Evolutionary conservation across 192 early-diverging fungal genomes (phyloP).

Genomic region (Entomortierella chlamydospora): DNA sequence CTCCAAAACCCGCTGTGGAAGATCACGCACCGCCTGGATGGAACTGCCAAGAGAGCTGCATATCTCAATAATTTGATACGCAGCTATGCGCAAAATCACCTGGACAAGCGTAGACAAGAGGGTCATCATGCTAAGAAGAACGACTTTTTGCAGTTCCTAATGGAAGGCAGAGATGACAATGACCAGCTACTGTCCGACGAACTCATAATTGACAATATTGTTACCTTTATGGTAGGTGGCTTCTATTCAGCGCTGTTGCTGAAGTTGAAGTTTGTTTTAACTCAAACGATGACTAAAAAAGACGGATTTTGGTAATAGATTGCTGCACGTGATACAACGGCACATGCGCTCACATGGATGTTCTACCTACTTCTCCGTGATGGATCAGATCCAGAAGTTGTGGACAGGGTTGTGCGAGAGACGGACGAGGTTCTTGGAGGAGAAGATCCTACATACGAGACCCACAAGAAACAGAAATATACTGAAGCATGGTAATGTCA

Average conservation of each 20-base stretch:
- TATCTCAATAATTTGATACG: no score
- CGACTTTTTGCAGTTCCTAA: slow-evolving; percentile 55
- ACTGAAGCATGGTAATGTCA: slow-evolving; percentile 34
- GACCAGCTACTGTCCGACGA: slow-evolving; percentile 34
- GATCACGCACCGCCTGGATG: slow-evolving; percentile 13
- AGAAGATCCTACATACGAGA: slow-evolving; percentile 18
- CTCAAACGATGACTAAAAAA: neutral
- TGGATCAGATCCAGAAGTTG: slow-evolving; percentile 37
- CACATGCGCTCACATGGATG: slow-evolving; percentile 70
- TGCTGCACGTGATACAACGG: slow-evolving; percentile 58
- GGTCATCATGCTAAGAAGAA: slow-evolving; percentile 1
- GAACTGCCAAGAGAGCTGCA: slow-evolving; percentile 16
- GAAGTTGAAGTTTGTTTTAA: neutral
- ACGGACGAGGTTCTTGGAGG: slow-evolving; percentile 13
- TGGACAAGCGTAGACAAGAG: slow-evolving; percentile 30
- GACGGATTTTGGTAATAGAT: no score
- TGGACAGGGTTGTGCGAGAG: slow-evolving; percentile 35
- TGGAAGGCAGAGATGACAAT: slow-evolving; percentile 46
- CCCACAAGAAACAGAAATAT: slow-evolving; percentile 27
- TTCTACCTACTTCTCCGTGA: slow-evolving; percentile 58
- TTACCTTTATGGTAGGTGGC: neutral
- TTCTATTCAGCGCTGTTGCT: neutral
- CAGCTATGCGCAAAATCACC: slow-evolving; percentile 9
- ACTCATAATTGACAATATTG: slow-evolving; percentile 44
- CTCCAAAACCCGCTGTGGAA: slow-evolving; percentile 19